These are phyloP conservation scores for Sporothrix brunneoviolacea DNA, from an alignment of 2,329 filamentous ascomycete species.

Conservation along the genomic window DNA sequence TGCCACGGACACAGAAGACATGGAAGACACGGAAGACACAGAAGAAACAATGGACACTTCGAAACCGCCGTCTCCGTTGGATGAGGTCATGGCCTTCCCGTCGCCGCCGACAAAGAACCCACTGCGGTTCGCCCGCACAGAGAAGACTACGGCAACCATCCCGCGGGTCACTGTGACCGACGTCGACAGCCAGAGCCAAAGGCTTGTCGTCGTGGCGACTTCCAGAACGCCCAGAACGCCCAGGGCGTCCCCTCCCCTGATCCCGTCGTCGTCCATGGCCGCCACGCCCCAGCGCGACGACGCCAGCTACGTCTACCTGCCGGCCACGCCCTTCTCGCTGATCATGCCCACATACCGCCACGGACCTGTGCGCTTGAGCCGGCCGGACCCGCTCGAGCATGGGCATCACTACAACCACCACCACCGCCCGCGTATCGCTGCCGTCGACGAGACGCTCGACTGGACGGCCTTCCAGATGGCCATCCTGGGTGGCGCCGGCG, in stretches of 20 bases:
- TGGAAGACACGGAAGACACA: no score
- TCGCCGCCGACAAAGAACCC: slow-evolving; percentile 28
- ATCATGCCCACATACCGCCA: slow-evolving; percentile 46
- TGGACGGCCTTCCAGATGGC: slow-evolving; percentile 62
- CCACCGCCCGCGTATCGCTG: slow-evolving; percentile 7
- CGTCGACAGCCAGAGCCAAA: slow-evolving; percentile 3
- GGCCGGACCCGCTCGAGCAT: slow-evolving; percentile 28
- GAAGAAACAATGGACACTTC: no score
- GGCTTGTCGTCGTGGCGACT: slow-evolving; percentile 1
- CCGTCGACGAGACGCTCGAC: slow-evolving; percentile 47
- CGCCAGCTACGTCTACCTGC: slow-evolving; percentile 37
- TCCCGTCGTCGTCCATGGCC: slow-evolving; percentile 4
- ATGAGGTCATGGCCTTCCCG: slow-evolving; percentile 22
- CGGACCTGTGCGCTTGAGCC: slow-evolving; percentile 47
- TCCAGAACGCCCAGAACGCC: background rate
- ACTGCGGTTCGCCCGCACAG: slow-evolving; percentile 17
- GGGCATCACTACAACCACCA: background rate
- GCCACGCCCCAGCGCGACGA: slow-evolving; percentile 10
- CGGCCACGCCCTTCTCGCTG: slow-evolving; percentile 42
- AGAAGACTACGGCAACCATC: slow-evolving; percentile 26
- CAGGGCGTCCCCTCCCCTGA: background rate
- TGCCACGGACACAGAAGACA: slow-evolving; percentile 9
- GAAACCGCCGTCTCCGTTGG: slow-evolving; percentile 7
- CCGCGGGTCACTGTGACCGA: slow-evolving; percentile 31
- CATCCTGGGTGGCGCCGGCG: slow-evolving; percentile 50